Evolutionary conservation across 108 stramenopile species (phyloP).

Genomic region (Nannochloropsis oceanica): DNA sequence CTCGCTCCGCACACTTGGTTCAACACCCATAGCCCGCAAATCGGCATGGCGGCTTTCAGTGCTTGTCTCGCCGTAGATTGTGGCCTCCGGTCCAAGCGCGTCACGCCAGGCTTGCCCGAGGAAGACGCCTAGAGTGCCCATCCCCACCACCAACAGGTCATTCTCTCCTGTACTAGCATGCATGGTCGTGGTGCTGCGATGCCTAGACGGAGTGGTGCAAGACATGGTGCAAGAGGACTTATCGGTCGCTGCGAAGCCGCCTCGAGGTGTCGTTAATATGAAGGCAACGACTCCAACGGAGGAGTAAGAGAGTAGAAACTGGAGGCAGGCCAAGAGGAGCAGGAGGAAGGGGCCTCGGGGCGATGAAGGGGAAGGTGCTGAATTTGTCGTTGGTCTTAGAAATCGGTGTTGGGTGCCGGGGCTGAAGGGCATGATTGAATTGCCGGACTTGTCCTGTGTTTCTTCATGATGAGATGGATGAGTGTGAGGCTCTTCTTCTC

Average conservation of each 20-base stretch:
- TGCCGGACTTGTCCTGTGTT: too few species aligned
- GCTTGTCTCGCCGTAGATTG: slow-evolving; percentile 12
- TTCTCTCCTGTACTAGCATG: not conserved
- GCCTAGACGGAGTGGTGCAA: not conserved
- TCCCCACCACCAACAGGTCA: not conserved
- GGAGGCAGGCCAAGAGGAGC: not conserved
- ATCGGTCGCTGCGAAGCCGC: not conserved
- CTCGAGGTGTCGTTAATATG: not conserved
- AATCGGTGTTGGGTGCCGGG: too few species aligned
- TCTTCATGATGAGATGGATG: too few species aligned
- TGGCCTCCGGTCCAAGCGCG: not conserved
- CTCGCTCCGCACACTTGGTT: not conserved
- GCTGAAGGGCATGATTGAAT: too few species aligned
- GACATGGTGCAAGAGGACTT: not conserved
- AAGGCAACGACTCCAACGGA: not conserved
- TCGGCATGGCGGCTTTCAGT: not conserved
- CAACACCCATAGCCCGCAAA: not conserved
- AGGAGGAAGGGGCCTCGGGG: not conserved
- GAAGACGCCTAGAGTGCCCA: not conserved
- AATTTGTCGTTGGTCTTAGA: too few species aligned
- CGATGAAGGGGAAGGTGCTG: too few species aligned
- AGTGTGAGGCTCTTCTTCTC: too few species aligned
- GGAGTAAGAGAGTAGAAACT: not conserved
- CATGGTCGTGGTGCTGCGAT: not conserved
- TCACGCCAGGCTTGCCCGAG: not conserved